A percentile compares a stretch with the other conserved stretches of the same genome.
These are phyloP conservation scores for Dactylellina leptospora DNA, from an alignment of 2,329 filamentous ascomycete genomes.

Conservation along the genomic window DNA sequence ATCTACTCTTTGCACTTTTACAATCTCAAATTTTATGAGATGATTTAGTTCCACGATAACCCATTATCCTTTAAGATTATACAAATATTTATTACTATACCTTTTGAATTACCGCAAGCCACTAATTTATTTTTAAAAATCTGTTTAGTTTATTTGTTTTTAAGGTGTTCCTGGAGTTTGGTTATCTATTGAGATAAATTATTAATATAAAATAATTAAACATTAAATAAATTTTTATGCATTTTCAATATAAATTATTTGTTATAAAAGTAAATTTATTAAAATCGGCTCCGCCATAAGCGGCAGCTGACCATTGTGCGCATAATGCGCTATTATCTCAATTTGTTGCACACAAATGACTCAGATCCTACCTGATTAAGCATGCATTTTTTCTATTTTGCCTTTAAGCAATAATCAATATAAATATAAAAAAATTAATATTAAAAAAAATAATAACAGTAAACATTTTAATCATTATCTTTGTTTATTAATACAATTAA, in stretches of 20 bases:
- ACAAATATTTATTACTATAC: constrained; percentile 11
- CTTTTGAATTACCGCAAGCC: constrained; percentile 2
- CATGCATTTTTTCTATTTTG: constrained; percentile 3
- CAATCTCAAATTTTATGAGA: constrained; percentile 10
- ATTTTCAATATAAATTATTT: constrained; percentile 16
- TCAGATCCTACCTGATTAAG: background rate
- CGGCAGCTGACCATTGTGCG: background rate
- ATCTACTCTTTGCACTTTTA: constrained; percentile 10
- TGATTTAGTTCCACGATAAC: constrained; percentile 10
- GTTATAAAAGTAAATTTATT: constrained; percentile 12
- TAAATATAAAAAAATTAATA: constrained; percentile 1
- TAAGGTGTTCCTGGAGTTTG: constrained; percentile 2
- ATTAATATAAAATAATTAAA: background rate
- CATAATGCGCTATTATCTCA: background rate
- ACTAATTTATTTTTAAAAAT: background rate
- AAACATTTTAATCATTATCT: constrained; percentile 1
- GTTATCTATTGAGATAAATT: background rate
- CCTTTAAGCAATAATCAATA: background rate
- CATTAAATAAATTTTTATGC: constrained; percentile 7
- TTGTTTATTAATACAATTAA: constrained; percentile 10
- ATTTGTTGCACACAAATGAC: background rate
- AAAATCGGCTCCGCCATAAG: constrained; percentile 5
- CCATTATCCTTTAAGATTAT: constrained; percentile 7
- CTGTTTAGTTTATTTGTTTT: background rate
- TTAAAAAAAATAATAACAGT: background rate